These are phyloP conservation scores for Fomitopsis serialis DNA, from an alignment of 768 basidiomycete species.

Conservation along the genomic window DNA sequence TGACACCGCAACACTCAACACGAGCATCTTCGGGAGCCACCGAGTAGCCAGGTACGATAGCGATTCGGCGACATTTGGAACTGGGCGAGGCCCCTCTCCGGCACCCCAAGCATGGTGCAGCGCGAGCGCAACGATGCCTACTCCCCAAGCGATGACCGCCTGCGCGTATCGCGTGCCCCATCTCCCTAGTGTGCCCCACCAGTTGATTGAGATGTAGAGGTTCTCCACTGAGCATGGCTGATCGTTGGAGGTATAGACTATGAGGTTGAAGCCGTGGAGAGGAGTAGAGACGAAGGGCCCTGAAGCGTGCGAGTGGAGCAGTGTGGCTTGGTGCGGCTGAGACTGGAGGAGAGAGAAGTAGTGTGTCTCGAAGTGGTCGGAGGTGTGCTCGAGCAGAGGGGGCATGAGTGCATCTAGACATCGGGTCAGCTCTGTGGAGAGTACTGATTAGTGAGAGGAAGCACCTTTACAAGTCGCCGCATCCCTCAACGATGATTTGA, in stretches of 20 bases:
- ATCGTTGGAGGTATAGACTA: constrained; percentile 51
- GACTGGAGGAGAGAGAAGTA: constrained; percentile 49
- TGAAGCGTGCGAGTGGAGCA: constrained; percentile 64
- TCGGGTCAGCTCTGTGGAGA: not conserved
- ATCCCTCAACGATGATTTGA: constrained; percentile 30
- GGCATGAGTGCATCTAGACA: constrained; percentile 46
- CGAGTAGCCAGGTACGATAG: constrained; percentile 36
- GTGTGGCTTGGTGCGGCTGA: constrained; percentile 28
- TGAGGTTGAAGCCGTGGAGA: constrained; percentile 43
- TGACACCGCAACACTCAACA: constrained; percentile 38
- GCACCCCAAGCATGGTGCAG: constrained; percentile 47
- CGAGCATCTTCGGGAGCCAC: constrained; percentile 38
- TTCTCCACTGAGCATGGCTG: constrained; percentile 39
- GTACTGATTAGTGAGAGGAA: not conserved
- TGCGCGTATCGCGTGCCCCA: constrained; percentile 72
- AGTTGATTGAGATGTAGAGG: constrained; percentile 60
- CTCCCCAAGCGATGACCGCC: constrained; percentile 65
- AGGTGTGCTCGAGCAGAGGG: constrained; percentile 63
- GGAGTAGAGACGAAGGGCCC: constrained; percentile 53
- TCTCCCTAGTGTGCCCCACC: constrained; percentile 65
- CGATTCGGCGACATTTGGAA: constrained; percentile 37
- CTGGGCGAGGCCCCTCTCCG: constrained; percentile 21
- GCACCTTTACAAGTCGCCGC: constrained; percentile 26
- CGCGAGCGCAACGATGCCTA: constrained; percentile 60
- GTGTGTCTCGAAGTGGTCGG: constrained; percentile 57